phyloP scores from a whole-genome alignment of 257 asterid species.

The Thymus quinquecostatus region DNA sequence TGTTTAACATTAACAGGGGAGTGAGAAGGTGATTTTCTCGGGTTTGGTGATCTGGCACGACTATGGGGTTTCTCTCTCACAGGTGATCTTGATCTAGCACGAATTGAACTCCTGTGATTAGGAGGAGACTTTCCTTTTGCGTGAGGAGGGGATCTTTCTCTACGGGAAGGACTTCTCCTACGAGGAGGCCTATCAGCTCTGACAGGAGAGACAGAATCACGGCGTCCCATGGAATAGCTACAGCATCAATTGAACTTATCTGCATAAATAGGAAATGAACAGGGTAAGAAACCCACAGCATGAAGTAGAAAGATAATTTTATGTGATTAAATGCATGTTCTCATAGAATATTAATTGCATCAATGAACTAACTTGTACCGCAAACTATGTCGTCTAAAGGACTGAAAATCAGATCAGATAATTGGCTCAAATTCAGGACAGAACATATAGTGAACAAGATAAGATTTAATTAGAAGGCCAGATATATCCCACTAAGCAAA shows the following conservation, averaged over 20 bases:
- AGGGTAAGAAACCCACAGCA: conserved; percentile 6
- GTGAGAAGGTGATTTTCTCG: conserved; percentile 50
- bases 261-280: neutral
- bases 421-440: no score
- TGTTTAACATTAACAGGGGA: conserved; percentile 56
- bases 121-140: conserved; percentile 66
- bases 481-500: no score
- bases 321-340: neutral
- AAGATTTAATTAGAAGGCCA: no score
- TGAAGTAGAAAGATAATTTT: neutral
- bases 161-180: conserved; percentile 53
- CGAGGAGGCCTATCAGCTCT: conserved; percentile 61
- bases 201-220: conserved; percentile 61
- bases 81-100: conserved; percentile 48
- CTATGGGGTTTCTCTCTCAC: conserved; percentile 46
- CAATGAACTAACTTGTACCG: neutral
- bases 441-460: no score
- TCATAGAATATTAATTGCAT: neutral
- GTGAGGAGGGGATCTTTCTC: conserved; percentile 53
- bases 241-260: conserved; percentile 27
- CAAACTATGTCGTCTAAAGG: neutral
- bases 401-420: no score
- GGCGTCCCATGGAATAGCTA: conserved; percentile 58
- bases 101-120: conserved; percentile 54
- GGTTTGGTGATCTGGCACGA: conserved; percentile 54